These are phyloP conservation scores for Ormosia semicastrata DNA, from an alignment of 306 rosid species.

Conservation along the genomic window DNA sequence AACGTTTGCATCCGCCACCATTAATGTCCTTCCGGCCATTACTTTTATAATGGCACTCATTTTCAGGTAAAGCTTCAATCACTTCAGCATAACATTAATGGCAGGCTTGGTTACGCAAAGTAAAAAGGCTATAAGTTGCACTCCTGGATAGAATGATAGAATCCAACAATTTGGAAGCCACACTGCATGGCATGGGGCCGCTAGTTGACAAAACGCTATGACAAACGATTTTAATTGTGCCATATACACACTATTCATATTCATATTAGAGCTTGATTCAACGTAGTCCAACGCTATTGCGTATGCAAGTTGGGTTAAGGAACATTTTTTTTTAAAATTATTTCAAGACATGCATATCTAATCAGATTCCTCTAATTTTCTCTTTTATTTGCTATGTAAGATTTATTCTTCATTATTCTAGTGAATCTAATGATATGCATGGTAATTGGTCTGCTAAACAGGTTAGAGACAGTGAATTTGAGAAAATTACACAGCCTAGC, in stretches of 20 bases:
- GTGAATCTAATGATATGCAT: neutral
- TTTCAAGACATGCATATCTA: conserved; percentile 8
- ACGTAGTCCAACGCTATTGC: neutral
- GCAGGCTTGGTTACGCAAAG: conserved; percentile 20
- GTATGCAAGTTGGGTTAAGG: conserved; percentile 19
- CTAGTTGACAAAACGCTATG: neutral
- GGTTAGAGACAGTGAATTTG: conserved; percentile 79
- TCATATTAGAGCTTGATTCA: conserved; percentile 15
- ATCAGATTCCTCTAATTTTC: conserved; percentile 25
- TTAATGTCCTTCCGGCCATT: conserved; percentile 88
- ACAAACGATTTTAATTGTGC: conserved; percentile 7
- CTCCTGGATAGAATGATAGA: neutral
- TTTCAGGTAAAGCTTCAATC: conserved; percentile 68
- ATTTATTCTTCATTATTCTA: neutral
- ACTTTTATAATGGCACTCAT: conserved; percentile 87
- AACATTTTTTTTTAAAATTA: neutral
- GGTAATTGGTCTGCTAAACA: conserved; percentile 8
- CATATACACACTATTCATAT: neutral
- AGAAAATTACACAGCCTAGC: conserved; percentile 71
- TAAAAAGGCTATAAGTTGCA: neutral
- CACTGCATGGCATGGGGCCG: conserved; percentile 17
- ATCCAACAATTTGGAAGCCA: conserved; percentile 15
- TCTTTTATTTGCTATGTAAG: neutral
- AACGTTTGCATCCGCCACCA: conserved; percentile 79
- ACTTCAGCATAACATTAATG: conserved; percentile 1